Percentiles rank a stretch among this genome's conserved stretches.
Evolutionary conservation across 176 grass and related monocot species (phyloP).

Genomic region (Eragrostis nindensis): DNA sequence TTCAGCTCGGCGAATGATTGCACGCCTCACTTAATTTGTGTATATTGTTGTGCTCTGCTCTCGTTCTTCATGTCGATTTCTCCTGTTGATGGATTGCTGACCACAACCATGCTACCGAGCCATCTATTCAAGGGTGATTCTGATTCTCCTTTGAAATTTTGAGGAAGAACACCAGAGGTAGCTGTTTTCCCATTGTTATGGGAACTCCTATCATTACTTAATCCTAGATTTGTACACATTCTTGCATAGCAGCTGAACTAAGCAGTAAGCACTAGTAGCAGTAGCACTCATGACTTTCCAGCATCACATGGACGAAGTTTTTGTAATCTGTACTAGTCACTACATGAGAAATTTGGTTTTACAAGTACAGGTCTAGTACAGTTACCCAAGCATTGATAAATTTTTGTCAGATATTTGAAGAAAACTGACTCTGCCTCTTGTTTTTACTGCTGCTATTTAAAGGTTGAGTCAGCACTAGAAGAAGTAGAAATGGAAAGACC

Average conservation of each 20-base stretch:
- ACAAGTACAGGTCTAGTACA: neutral
- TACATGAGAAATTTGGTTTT: neutral
- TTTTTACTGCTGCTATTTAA: neutral
- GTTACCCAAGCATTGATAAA: neutral
- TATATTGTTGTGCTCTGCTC: neutral
- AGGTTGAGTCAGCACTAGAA: conserved; percentile 40
- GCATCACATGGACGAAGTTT: neutral
- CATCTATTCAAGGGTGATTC: neutral
- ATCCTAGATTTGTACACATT: neutral
- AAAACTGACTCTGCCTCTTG: neutral
- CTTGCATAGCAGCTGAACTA: neutral
- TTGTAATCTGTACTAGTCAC: neutral
- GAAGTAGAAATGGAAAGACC: conserved; percentile 43
- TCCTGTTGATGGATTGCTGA: neutral
- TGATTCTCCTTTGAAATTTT: conserved; percentile 3
- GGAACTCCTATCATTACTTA: neutral
- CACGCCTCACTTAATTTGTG: neutral
- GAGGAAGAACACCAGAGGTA: neutral
- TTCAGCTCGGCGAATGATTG: neutral
- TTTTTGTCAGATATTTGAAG: neutral
- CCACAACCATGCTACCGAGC: neutral
- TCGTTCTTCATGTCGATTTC: neutral
- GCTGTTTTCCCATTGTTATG: neutral
- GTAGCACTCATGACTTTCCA: neutral
- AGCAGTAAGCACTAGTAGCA: too few relatives aligned